Conservation (phyloP, 805 yeast genomes). For the Nakazawaea molendinolei region DNA sequence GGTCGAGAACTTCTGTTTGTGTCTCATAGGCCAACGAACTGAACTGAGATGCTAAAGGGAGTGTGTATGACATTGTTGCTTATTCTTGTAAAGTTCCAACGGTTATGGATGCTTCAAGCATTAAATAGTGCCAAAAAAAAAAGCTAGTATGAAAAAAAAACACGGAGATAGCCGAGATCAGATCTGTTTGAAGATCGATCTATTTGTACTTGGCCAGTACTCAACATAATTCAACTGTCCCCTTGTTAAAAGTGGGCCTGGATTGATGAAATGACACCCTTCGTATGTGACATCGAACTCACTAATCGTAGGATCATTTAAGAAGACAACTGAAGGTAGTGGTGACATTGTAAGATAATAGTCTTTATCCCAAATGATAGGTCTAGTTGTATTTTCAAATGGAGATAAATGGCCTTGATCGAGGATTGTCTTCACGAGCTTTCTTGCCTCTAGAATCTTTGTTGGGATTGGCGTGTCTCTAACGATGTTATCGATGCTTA, state of each 20-base stretch:
- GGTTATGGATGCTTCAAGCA: too few species aligned
- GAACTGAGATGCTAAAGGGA: conserved; percentile 27
- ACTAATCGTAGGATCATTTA: conserved; percentile 71
- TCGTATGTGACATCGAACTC: conserved; percentile 70
- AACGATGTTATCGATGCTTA: conserved; percentile 13
- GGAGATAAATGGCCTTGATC: conserved; percentile 91
- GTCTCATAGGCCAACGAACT: conserved; percentile 17
- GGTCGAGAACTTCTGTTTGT: conserved; percentile 37
- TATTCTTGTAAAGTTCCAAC: not conserved
- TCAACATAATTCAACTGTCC: conserved; percentile 63
- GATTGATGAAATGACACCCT: conserved; percentile 74
- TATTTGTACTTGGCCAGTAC: conserved; percentile 56
- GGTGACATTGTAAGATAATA: conserved; percentile 68
- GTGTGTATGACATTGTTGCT: conserved; percentile 14
- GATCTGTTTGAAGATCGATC: conserved; percentile 40
- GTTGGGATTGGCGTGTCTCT: conserved; percentile 28
- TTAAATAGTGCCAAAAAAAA: not conserved
- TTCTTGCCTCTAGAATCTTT: conserved; percentile 53
- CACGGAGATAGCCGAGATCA: conserved; percentile 15
- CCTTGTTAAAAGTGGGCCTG: conserved; percentile 45
- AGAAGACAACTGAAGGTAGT: conserved; percentile 56
- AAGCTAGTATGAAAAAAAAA: not conserved
- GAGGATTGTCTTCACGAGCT: conserved; percentile 69
- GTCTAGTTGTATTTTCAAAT: conserved; percentile 51
- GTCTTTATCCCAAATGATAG: conserved; percentile 66